phyloP scores from a whole-genome alignment of 192 early-diverging fungal species.

The Backusella tuberculispora region DNA sequence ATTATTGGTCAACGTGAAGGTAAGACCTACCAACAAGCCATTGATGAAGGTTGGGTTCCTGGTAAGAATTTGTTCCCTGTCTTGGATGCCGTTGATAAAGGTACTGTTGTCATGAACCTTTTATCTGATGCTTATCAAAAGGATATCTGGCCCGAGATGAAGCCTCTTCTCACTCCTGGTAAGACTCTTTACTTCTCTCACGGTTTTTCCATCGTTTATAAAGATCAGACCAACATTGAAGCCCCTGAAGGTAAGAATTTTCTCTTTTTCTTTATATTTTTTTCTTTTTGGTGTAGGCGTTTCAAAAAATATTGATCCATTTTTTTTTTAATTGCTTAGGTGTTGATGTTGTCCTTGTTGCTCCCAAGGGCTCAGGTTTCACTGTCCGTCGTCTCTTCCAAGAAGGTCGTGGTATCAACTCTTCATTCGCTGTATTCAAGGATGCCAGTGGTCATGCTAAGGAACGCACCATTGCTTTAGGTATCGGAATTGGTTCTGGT shows the following conservation, averaged over 20 bases:
- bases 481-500: constrained; percentile 93
- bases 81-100: constrained; percentile 88
- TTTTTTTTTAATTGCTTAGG: background rate
- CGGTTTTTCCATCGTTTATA: constrained; percentile 94
- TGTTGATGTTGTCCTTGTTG: constrained; percentile 92
- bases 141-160: constrained; percentile 86
- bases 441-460: constrained; percentile 92
- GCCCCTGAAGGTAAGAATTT: constrained; percentile 70
- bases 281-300: background rate
- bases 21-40: constrained; percentile 88
- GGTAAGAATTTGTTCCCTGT: constrained; percentile 95
- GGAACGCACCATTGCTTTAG: constrained; percentile 90
- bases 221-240: constrained; percentile 87
- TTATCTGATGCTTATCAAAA: constrained; percentile 96
- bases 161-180: constrained; percentile 89
- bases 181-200: constrained; percentile 99
- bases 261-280: constrained; percentile 41
- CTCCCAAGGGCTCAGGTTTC: constrained; percentile 93
- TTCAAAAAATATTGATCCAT: background rate
- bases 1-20: constrained; percentile 92
- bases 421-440: constrained; percentile 93
- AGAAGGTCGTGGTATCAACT: constrained; percentile 97
- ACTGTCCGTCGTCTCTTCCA: constrained; percentile 96
- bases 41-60: constrained; percentile 94
- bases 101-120: constrained; percentile 91